phyloP scores from a whole-genome alignment of 192 early-diverging fungal genomes.

The Geranomyces michiganensis region DNA sequence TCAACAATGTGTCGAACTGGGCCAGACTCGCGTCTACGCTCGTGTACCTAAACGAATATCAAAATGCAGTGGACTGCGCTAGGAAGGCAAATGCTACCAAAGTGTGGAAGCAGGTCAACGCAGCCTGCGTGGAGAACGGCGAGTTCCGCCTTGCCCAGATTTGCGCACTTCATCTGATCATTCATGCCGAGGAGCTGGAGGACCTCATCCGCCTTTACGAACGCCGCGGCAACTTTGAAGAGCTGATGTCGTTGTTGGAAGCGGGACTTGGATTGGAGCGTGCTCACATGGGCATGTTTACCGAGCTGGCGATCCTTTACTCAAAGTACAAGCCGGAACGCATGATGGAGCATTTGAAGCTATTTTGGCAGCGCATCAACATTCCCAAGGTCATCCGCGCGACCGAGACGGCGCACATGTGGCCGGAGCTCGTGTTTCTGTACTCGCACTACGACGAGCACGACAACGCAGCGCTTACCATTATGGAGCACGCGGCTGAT shows the following conservation, averaged over 20 bases:
- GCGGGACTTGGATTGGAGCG: slow-evolving; percentile 93
- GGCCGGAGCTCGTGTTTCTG: slow-evolving; percentile 97
- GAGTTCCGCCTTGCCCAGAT: slow-evolving; percentile 99
- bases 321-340: slow-evolving; percentile 93
- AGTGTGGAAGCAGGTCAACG: slow-evolving; percentile 99
- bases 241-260: slow-evolving; percentile 89
- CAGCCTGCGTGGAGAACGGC: slow-evolving; percentile 89
- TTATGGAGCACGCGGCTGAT: slow-evolving; percentile 93
- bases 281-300: slow-evolving; percentile 99
- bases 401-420: slow-evolving; percentile 90
- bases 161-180: slow-evolving; percentile 93
- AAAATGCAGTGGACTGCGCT: slow-evolving; percentile 96
- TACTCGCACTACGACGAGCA: slow-evolving; percentile 99
- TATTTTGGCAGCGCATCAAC: slow-evolving; percentile 97
- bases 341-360: slow-evolving; percentile 96
- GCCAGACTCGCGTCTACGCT: slow-evolving; percentile 94
- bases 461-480: slow-evolving; percentile 95
- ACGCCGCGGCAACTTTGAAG: slow-evolving; percentile 83
- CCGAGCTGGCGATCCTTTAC: slow-evolving; percentile 96
- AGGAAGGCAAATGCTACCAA: slow-evolving; percentile 98
- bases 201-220: slow-evolving; percentile 88
- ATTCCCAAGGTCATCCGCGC: slow-evolving; percentile 98
- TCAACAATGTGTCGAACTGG: slow-evolving; percentile 97
- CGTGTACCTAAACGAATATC: slow-evolving; percentile 93
- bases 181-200: slow-evolving; percentile 97